These are phyloP conservation scores for Solanum aculeatissimum DNA, from an alignment of 305 asterid genomes.

Conservation along the genomic window DNA sequence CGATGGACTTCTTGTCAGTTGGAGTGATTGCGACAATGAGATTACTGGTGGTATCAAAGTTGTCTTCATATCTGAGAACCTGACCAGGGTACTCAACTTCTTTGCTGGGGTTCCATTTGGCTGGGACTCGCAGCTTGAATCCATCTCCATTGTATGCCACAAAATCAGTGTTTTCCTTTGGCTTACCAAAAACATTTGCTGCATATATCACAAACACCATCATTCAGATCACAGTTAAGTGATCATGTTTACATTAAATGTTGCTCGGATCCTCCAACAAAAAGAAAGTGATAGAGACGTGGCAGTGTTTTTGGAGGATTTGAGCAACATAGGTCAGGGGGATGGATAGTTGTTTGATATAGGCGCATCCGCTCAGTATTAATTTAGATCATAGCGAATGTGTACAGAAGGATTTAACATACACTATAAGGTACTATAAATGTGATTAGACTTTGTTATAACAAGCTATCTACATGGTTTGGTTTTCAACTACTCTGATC, in stretches of 20 bases:
- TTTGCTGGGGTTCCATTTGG: conserved; percentile 96
- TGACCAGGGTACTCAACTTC: conserved; percentile 88
- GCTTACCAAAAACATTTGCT: conserved; percentile 89
- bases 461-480: too few species aligned
- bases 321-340: not conserved
- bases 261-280: not conserved
- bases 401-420: not conserved
- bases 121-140: conserved; percentile 57
- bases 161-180: conserved; percentile 77
- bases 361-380: not conserved
- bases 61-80: conserved; percentile 85
- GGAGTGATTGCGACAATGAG: conserved; percentile 53
- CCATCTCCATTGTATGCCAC: conserved; percentile 49
- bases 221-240: not conserved
- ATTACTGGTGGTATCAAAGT: conserved; percentile 68
- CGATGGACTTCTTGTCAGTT: conserved; percentile 77
- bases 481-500: not conserved
- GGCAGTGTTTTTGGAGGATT: not conserved
- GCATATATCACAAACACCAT: conserved; percentile 15
- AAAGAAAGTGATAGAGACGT: not conserved
- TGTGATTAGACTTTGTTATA: too few species aligned
- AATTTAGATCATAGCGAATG: not conserved
- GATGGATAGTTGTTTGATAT: not conserved
- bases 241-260: not conserved
- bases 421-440: too few species aligned